These are phyloP conservation scores for Colletotrichum camelliae DNA, from an alignment of 2,329 filamentous ascomycete genomes.

Conservation along the genomic window DNA sequence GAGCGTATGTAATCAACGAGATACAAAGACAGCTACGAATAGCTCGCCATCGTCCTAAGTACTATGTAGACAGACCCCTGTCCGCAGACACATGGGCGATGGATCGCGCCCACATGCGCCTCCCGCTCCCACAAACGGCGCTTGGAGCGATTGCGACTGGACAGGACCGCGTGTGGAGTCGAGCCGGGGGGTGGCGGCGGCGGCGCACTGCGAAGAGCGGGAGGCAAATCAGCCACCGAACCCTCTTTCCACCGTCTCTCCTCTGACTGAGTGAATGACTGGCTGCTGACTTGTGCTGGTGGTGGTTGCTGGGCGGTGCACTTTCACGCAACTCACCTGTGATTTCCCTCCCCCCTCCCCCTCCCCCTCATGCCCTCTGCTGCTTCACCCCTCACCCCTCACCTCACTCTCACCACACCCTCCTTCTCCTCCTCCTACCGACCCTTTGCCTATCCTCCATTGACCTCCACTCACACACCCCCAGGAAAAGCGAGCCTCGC, in stretches of 20 bases:
- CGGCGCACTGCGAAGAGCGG: not conserved
- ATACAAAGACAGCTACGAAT: not conserved
- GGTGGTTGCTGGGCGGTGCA: not conserved
- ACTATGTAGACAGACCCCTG: not conserved
- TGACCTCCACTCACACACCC: not conserved
- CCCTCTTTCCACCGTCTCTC: not conserved
- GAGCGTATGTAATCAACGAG: not conserved
- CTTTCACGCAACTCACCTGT: not conserved
- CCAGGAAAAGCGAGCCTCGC: not conserved
- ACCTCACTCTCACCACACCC: not conserved
- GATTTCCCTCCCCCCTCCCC: not conserved
- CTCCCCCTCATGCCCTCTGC: not conserved
- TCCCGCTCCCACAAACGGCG: conserved; percentile 9
- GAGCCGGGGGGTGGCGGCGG: not conserved
- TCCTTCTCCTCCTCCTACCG: not conserved
- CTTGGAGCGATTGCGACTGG: conserved; percentile 18
- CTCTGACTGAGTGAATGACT: not conserved
- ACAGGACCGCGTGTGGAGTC: not conserved
- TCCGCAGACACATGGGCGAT: not conserved
- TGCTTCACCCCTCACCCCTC: not conserved
- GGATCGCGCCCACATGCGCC: conserved; percentile 16
- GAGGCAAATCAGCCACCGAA: conserved; percentile 12
- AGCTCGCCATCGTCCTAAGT: not conserved
- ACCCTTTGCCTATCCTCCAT: not conserved
- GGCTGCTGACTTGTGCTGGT: not conserved